A percentile compares a stretch with the other conserved stretches of the same genome.
Evolutionary conservation across 2,329 filamentous ascomycete genomes (phyloP).

Genomic region (Alternaria gansuensis): DNA sequence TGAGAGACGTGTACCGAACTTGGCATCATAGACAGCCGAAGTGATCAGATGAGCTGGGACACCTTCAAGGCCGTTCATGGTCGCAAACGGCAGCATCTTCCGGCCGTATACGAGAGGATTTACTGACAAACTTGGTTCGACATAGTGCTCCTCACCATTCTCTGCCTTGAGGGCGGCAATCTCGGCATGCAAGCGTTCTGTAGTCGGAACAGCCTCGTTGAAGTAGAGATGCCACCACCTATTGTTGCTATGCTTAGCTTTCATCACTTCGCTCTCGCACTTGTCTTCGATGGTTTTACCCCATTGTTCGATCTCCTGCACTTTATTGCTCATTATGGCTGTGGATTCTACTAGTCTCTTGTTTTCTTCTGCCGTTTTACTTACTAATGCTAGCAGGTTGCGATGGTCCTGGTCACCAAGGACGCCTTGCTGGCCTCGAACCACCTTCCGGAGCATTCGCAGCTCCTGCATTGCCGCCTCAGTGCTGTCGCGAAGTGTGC

Average conservation of each 20-base stretch:
- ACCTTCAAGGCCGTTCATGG: background rate
- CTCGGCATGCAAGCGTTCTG: background rate
- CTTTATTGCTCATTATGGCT: background rate
- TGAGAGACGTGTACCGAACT: slow-evolving; percentile 3
- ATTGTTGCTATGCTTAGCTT: background rate
- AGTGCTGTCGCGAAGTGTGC: background rate
- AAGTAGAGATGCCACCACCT: background rate
- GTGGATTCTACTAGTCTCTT: background rate
- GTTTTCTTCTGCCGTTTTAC: background rate
- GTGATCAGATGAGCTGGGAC: slow-evolving; percentile 4
- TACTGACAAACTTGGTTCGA: background rate
- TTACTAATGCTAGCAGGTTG: background rate
- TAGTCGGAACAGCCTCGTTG: slow-evolving; percentile 6
- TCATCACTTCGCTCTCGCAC: background rate
- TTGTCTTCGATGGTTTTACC: slow-evolving; percentile 2
- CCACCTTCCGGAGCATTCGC: background rate
- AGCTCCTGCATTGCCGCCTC: slow-evolving; percentile 2
- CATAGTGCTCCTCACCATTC: background rate
- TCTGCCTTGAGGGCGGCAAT: slow-evolving; percentile 10
- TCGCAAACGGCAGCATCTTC: slow-evolving; percentile 1
- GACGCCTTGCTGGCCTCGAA: background rate
- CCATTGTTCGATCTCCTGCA: background rate
- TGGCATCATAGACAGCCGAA: background rate
- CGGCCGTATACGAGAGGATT: slow-evolving; percentile 1
- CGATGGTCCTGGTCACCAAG: background rate